phyloP scores from a whole-genome alignment of 169 alveolate species.

The Babesia gibsoni region DNA sequence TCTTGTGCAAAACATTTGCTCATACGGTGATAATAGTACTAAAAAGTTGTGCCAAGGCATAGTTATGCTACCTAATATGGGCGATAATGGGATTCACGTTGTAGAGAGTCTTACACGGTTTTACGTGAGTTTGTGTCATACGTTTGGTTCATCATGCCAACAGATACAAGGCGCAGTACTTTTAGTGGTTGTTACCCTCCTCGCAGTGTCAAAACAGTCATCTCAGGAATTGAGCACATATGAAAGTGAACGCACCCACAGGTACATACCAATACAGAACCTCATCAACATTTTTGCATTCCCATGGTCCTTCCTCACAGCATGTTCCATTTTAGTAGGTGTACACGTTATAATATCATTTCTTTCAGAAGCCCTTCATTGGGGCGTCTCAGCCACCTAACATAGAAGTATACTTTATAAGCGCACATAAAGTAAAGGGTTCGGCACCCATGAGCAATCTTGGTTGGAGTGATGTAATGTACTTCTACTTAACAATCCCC shows the following conservation, averaged over 20 bases:
- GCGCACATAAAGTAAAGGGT: background rate
- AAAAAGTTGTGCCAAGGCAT: background rate
- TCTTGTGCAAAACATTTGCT: slow-evolving; percentile 45
- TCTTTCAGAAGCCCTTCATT: background rate
- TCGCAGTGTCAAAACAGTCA: background rate
- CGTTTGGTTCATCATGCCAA: background rate
- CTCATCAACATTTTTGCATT: background rate
- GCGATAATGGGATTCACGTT: background rate
- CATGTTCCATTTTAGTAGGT: background rate
- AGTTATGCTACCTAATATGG: slow-evolving; percentile 15
- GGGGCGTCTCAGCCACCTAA: background rate
- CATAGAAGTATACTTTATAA: background rate
- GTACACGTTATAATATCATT: background rate
- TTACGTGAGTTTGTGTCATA: background rate
- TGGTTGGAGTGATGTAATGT: background rate
- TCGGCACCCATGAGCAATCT: background rate
- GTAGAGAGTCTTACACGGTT: background rate
- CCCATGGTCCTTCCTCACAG: slow-evolving; percentile 13
- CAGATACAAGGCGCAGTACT: background rate
- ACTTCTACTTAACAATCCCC: background rate
- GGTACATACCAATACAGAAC: background rate
- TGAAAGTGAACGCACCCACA: background rate
- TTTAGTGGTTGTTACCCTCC: background rate
- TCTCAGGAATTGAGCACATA: background rate
- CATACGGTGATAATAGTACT: background rate